These are phyloP conservation scores for Aspergillus ellipticus DNA, from an alignment of 495 filamentous ascomycete species.

Conservation along the genomic window DNA sequence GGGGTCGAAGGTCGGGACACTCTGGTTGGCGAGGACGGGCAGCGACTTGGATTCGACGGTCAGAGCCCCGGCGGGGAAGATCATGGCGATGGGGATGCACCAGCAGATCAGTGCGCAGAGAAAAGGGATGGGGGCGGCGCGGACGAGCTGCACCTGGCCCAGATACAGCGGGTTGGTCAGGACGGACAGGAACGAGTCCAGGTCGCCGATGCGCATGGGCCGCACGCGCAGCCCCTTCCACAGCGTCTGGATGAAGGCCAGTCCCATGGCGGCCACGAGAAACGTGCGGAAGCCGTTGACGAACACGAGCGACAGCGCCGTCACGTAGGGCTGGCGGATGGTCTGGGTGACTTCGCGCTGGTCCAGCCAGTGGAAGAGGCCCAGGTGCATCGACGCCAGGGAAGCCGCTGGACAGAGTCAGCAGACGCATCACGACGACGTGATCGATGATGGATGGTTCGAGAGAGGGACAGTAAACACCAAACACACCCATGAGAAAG, in stretches of 20 bases:
- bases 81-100: constrained; percentile 13
- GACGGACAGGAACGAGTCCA: constrained; percentile 6
- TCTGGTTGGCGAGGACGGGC: neutral
- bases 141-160: constrained; percentile 3
- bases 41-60: constrained; percentile 7
- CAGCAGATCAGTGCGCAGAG: constrained; percentile 10
- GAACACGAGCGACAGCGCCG: constrained; percentile 8
- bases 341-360: constrained; percentile 1
- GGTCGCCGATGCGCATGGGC: constrained; percentile 6
- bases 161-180: constrained; percentile 8
- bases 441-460: too few relatives aligned
- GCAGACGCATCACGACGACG: too few relatives aligned
- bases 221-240: constrained; percentile 7
- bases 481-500: constrained; percentile 7
- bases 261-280: constrained; percentile 6
- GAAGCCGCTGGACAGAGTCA: neutral
- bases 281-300: constrained; percentile 13
- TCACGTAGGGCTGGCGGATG: constrained; percentile 9
- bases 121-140: constrained; percentile 4
- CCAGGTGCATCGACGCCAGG: constrained; percentile 7
- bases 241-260: constrained; percentile 12
- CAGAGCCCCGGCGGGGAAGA: constrained; percentile 10
- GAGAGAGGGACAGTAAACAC: neutral
- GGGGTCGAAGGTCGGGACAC: constrained; percentile 5
- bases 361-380: constrained; percentile 10